Percentiles rank a stretch among this genome's conserved stretches.
Conservation (phyloP, 768 basidiomycete species). For the Suillus bovinus region DNA sequence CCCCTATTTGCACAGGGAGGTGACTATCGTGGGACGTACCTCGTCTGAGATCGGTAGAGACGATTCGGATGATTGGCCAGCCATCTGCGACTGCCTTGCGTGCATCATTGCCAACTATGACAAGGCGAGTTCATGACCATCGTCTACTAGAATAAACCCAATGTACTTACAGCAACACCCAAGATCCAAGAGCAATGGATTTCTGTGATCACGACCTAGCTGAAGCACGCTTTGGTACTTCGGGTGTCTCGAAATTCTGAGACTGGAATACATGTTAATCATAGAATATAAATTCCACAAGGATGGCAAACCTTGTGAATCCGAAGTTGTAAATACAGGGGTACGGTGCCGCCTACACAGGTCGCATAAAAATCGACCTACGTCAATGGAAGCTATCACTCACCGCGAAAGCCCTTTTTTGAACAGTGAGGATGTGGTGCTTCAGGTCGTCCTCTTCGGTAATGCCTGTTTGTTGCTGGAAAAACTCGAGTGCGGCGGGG, state of each 20-base stretch:
- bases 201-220: conserved; percentile 36
- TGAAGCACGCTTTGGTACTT: conserved; percentile 32
- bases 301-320: conserved; percentile 17
- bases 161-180: conserved; percentile 42
- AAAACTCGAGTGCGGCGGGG: conserved; percentile 22
- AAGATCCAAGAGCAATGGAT: conserved; percentile 44
- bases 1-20: no score
- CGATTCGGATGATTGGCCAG: conserved; percentile 36
- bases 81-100: conserved; percentile 43
- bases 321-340: conserved; percentile 23
- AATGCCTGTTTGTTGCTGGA: conserved; percentile 32
- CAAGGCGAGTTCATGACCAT: not conserved
- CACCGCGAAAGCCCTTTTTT: conserved; percentile 34
- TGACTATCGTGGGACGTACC: conserved; percentile 25
- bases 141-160: not conserved
- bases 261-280: conserved; percentile 13
- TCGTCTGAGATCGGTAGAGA: conserved; percentile 40
- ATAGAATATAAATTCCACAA: not conserved
- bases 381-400: conserved; percentile 1
- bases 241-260: conserved; percentile 21
- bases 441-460: conserved; percentile 30
- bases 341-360: conserved; percentile 23
- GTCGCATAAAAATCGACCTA: not conserved
- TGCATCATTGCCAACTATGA: conserved; percentile 42
- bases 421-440: conserved; percentile 35